Conservation (phyloP, 768 basidiomycete genomes). For the Boletus tomentosulus region DNA sequence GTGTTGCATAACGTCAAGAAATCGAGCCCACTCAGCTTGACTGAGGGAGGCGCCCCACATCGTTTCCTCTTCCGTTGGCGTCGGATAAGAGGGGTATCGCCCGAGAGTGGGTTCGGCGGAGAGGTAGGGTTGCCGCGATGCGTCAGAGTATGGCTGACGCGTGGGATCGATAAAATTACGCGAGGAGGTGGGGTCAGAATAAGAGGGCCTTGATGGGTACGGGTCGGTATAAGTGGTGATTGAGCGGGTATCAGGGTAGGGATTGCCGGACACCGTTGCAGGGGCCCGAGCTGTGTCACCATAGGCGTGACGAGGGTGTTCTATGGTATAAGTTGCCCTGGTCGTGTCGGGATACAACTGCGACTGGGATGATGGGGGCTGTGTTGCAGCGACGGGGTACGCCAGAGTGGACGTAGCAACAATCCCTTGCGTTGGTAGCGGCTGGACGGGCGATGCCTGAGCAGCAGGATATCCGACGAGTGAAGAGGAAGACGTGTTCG, state of each 20-base stretch:
- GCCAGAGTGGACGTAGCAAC: constrained; percentile 21
- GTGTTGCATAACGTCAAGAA: constrained; percentile 62
- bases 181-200: constrained; percentile 22
- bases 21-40: constrained; percentile 68
- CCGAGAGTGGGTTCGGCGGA: constrained; percentile 19
- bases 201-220: constrained; percentile 23
- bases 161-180: constrained; percentile 22
- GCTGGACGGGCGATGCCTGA: constrained; percentile 22
- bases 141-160: constrained; percentile 21
- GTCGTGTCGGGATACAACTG: constrained; percentile 26
- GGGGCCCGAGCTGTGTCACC: constrained; percentile 17
- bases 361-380: constrained; percentile 21
- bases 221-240: constrained; percentile 22
- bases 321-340: constrained; percentile 18
- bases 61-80: constrained; percentile 49
- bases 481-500: constrained; percentile 21
- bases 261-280: constrained; percentile 20
- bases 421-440: constrained; percentile 18
- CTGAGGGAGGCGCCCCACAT: constrained; percentile 80
- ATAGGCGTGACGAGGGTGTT: constrained; percentile 22
- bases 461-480: constrained; percentile 22
- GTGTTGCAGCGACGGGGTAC: constrained; percentile 19
- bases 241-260: constrained; percentile 26
- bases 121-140: constrained; percentile 28
- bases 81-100: constrained; percentile 38